Percentiles rank a stretch among this genome's conserved stretches.
Conservation (phyloP, 2,329 filamentous ascomycete genomes). For the Cordyceps farinosa region DNA sequence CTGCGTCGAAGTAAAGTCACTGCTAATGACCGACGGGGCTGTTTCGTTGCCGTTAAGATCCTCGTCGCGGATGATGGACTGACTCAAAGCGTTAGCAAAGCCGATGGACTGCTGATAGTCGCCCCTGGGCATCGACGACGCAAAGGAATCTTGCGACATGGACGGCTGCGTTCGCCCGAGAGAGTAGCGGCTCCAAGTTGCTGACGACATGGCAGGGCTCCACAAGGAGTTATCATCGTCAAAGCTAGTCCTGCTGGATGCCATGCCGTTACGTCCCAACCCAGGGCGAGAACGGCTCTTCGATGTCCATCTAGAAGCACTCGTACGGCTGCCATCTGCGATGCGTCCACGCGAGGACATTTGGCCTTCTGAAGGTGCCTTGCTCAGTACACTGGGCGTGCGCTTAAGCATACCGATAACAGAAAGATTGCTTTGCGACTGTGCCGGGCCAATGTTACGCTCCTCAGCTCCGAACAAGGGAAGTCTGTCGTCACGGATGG, state of each 20-base stretch:
- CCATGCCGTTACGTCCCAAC: slow-evolving; percentile 74
- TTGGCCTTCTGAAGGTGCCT: slow-evolving; percentile 79
- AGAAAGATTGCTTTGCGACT: slow-evolving; percentile 63
- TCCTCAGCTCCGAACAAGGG: slow-evolving; percentile 71
- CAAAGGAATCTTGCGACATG: slow-evolving; percentile 88
- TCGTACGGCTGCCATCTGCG: slow-evolving; percentile 51
- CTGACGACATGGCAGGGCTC: slow-evolving; percentile 82
- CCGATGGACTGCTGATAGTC: slow-evolving; percentile 96
- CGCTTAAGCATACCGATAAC: slow-evolving; percentile 77
- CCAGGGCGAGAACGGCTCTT: slow-evolving; percentile 78
- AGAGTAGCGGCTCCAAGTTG: slow-evolving; percentile 92
- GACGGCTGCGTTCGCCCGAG: slow-evolving; percentile 86
- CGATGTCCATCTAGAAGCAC: slow-evolving; percentile 70
- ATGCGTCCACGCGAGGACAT: slow-evolving; percentile 68
- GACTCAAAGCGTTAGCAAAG: slow-evolving; percentile 92
- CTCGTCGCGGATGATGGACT: slow-evolving; percentile 93
- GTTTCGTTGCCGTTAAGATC: slow-evolving; percentile 51
- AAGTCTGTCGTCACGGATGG: slow-evolving; percentile 81
- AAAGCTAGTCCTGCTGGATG: slow-evolving; percentile 88
- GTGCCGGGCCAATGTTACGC: slow-evolving; percentile 33
- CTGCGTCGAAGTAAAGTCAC: slow-evolving; percentile 56
- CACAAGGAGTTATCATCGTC: slow-evolving; percentile 87
- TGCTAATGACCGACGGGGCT: slow-evolving; percentile 52
- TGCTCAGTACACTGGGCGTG: slow-evolving; percentile 87
- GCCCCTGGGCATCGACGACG: slow-evolving; percentile 67